Evolutionary conservation across 1,139 yeast species (phyloP).

Genomic region (Debaryomycetaceae sp.): DNA sequence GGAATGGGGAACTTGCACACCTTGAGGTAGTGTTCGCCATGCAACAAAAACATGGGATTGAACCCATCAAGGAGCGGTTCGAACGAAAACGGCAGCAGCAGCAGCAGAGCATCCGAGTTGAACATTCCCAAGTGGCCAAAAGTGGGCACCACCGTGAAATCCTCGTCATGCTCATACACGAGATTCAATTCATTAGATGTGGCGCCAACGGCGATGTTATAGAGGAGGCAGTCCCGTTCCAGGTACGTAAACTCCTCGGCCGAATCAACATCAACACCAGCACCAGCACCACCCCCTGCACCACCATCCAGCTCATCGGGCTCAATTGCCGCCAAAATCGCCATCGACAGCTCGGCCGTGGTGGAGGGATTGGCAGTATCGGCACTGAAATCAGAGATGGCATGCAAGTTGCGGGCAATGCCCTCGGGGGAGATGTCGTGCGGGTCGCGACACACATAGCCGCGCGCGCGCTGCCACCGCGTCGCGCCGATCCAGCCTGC

Average conservation of each 20-base stretch:
- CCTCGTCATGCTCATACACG: conserved; percentile 63
- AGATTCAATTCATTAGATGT: conserved; percentile 66
- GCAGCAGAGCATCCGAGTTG: conserved; percentile 39
- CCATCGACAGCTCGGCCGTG: conserved; percentile 71
- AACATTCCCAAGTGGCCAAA: conserved; percentile 78
- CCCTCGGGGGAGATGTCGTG: conserved; percentile 53
- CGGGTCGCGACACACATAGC: conserved; percentile 51
- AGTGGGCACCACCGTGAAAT: conserved; percentile 86
- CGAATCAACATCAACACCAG: conserved; percentile 31
- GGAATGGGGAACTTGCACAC: conserved; percentile 75
- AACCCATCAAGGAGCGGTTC: conserved; percentile 61
- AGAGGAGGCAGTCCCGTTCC: conserved; percentile 67
- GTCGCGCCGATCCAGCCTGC: conserved; percentile 96
- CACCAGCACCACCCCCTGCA: conserved; percentile 38
- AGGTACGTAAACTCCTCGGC: conserved; percentile 40
- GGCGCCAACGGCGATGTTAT: conserved; percentile 88
- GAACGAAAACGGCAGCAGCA: conserved; percentile 41
- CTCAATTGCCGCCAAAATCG: conserved; percentile 57
- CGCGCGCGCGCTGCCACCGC: conserved; percentile 90
- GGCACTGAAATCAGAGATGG: conserved; percentile 53
- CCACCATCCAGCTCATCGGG: conserved; percentile 41
- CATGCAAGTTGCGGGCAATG: conserved; percentile 55
- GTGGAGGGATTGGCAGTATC: conserved; percentile 51
- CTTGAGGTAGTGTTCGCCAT: conserved; percentile 91
- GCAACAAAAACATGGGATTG: conserved; percentile 81